phyloP scores from a whole-genome alignment of 305 asterid genomes.

The Rubia balearica region DNA sequence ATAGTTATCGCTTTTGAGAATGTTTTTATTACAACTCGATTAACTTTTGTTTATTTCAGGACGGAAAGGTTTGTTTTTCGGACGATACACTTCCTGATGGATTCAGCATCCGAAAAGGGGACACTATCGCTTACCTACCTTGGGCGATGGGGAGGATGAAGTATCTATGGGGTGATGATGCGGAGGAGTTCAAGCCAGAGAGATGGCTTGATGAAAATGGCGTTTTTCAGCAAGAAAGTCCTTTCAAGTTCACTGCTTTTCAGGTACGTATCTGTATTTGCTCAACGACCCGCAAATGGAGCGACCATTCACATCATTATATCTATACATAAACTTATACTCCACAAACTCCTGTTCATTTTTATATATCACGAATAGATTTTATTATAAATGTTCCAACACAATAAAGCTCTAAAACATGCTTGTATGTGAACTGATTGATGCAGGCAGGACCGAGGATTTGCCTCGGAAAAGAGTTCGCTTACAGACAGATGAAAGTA shows the following conservation, averaged over 20 bases:
- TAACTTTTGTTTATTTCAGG: slow-evolving; percentile 24
- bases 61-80: slow-evolving; percentile 53
- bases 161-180: slow-evolving; percentile 72
- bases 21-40: no score
- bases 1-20: not conserved
- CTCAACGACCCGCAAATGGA: no score
- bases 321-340: no score
- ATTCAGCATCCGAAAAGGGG: slow-evolving; percentile 48
- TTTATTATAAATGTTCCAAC: no score
- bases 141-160: slow-evolving; percentile 78
- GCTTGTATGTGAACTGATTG: not conserved
- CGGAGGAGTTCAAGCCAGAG: slow-evolving; percentile 59
- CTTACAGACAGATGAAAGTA: slow-evolving; percentile 74
- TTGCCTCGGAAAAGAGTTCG: slow-evolving; percentile 71
- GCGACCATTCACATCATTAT: no score
- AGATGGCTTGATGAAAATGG: slow-evolving; percentile 53
- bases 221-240: slow-evolving; percentile 24
- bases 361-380: no score
- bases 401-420: slow-evolving; percentile 6
- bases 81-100: slow-evolving; percentile 73
- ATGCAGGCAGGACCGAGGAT: slow-evolving; percentile 74
- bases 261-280: slow-evolving; percentile 16
- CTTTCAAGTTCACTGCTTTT: slow-evolving; percentile 31
- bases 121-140: slow-evolving; percentile 40
- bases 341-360: no score